Conservation (phyloP, 768 basidiomycete species). For the Lactarius hatsudake region DNA sequence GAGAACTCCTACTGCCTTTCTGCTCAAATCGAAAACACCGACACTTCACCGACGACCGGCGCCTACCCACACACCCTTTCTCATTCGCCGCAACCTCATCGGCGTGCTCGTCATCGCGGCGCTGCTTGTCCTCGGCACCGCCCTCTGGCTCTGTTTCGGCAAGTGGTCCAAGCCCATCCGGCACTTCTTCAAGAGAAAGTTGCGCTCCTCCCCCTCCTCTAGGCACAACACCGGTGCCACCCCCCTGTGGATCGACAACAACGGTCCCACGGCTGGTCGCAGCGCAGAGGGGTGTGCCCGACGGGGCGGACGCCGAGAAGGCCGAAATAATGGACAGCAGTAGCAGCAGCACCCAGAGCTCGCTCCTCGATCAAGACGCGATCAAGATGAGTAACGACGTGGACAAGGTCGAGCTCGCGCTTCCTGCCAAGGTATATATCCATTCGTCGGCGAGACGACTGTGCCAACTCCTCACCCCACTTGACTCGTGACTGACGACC, state of each 20-base stretch:
- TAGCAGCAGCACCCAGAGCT: conserved; percentile 1
- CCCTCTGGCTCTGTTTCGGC: conserved; percentile 32
- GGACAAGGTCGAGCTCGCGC: background rate
- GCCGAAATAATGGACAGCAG: background rate
- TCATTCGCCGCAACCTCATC: conserved; percentile 30
- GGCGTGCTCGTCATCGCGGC: conserved; percentile 32
- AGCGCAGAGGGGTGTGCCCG: background rate
- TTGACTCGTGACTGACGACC: background rate
- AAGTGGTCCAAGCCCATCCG: conserved; percentile 29
- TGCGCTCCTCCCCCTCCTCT: background rate
- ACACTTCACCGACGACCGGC: conserved; percentile 1
- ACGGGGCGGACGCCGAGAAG: conserved; percentile 1
- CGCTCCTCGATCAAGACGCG: conserved; percentile 7
- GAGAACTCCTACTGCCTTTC: conserved; percentile 5
- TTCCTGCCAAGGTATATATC: conserved; percentile 8
- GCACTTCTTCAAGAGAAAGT: conserved; percentile 16
- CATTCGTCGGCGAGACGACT: background rate
- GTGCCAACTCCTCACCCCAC: too few species aligned
- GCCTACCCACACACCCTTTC: conserved; percentile 7
- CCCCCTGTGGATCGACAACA: background rate
- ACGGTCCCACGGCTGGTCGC: too few species aligned
- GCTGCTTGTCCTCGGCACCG: conserved; percentile 19
- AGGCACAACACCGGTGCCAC: background rate
- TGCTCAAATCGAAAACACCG: background rate
- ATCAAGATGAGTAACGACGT: conserved; percentile 1